Base-by-base conservation (phyloP, 1,139 yeast species). In the Saccharomyces pastorianus region DNA sequence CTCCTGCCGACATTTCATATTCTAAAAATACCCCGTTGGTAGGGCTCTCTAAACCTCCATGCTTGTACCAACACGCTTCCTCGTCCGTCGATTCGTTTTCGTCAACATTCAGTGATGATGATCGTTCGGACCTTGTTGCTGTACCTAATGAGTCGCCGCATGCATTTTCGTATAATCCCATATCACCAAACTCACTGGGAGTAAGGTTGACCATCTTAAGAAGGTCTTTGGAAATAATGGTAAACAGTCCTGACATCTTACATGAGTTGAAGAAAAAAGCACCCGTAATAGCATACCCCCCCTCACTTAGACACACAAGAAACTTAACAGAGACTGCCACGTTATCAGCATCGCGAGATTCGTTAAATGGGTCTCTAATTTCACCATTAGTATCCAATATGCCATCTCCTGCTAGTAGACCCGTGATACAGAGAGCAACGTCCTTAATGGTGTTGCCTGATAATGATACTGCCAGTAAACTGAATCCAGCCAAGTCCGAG, bases 81-180 rank as follows among this genome's bases (percentile, higher is more conserved):
- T 38, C 44, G n/a, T 38, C 44, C 25, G 44, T 38, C 25, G 23
- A 58, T 20, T 25, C 50, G 42, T 25, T 34, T 44, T 46, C 53
- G 28, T 57, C 61, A 4, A 48, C 46, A 14, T 50, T 56, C 17
- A 46, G 56, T 25, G 65, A 62, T 28, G 49, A 23, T 14, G 59
- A 59, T 32, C 49, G 60, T 17, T 54, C 61, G 13, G 80, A 76
- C 50, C 70, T 82, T 31, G 63, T 79, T 38, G 77, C 77, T 56
- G 86, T 87, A 65, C 89, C 95, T 4, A 80, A 83, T 11, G 93
- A 85, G 64, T 85, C 93, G 14, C 80, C 93, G 3, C 91, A 86
- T 66, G 86, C 95, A 2, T 88, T 85, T 64, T 86, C 95, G 0
- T 88, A 88, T 68, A 89, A 93, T 4, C 88, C 86, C 56, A 73